Evolutionary conservation across 441 rosid genomes (phyloP).

Genomic region (Adansonia gregorii): DNA sequence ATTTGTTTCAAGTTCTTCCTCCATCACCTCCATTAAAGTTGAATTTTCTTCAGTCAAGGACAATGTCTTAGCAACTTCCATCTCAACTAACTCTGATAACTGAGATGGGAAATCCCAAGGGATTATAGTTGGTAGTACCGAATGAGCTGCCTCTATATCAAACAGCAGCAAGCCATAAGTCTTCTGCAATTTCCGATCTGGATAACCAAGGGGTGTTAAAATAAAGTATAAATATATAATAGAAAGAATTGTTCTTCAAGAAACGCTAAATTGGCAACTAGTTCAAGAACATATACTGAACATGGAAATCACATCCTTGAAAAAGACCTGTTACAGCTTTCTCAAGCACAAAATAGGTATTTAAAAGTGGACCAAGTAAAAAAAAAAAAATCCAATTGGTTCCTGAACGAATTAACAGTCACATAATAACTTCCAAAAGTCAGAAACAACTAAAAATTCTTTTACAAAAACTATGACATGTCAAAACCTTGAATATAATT

Average conservation of each 20-base stretch:
- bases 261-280: not conserved
- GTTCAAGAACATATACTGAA: not conserved
- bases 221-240: conserved; percentile 4
- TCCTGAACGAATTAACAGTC: not conserved
- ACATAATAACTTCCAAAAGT: not conserved
- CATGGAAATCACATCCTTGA: not conserved
- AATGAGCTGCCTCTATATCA: conserved; percentile 63
- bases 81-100: conserved; percentile 75
- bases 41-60: conserved; percentile 48
- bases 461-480: not conserved
- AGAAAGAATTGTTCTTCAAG: not conserved
- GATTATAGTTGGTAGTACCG: conserved; percentile 62
- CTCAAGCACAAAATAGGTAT: not conserved
- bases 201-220: conserved; percentile 25
- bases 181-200: conserved; percentile 50
- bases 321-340: not conserved
- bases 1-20: conserved; percentile 46
- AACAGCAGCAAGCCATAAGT: conserved; percentile 41
- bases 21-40: conserved; percentile 38
- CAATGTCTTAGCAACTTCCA: conserved; percentile 60
- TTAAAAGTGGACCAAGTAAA: not conserved
- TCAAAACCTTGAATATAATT: not conserved
- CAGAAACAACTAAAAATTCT: not conserved
- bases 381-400: not conserved
- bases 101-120: conserved; percentile 78